These are phyloP conservation scores for Cordyceps cicadae DNA, from an alignment of 2,329 filamentous ascomycete genomes.

Conservation along the genomic window DNA sequence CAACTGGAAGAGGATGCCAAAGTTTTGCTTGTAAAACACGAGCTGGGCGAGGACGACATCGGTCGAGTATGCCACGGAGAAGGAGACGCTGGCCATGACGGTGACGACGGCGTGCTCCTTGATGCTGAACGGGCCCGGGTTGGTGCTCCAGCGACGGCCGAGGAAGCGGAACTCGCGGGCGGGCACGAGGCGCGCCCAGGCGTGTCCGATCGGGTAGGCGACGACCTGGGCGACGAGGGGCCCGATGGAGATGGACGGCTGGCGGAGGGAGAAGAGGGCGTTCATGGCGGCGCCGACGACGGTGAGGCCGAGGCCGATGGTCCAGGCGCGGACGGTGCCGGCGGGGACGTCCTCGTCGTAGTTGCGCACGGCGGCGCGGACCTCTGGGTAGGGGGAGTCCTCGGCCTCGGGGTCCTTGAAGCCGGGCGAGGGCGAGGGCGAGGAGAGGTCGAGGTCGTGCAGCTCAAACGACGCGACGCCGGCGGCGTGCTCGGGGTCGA, in stretches of 20 bases:
- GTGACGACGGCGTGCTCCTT: conserved; percentile 63
- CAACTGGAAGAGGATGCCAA: conserved; percentile 58
- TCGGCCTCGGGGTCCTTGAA: conserved; percentile 37
- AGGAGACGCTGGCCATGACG: conserved; percentile 64
- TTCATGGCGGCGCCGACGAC: conserved; percentile 52
- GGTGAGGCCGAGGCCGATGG: conserved; percentile 50
- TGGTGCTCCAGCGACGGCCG: conserved; percentile 49
- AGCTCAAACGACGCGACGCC: not conserved
- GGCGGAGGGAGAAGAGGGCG: conserved; percentile 54
- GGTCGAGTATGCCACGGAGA: conserved; percentile 62
- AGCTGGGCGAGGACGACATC: conserved; percentile 65
- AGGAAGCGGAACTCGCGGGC: conserved; percentile 40
- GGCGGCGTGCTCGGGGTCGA: conserved; percentile 41
- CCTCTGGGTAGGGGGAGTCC: conserved; percentile 59
- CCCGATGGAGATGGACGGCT: conserved; percentile 52
- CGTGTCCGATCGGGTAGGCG: conserved; percentile 54
- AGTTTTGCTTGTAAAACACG: conserved; percentile 63
- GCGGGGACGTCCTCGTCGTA: conserved; percentile 57
- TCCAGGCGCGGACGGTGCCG: conserved; percentile 59
- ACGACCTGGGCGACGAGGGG: conserved; percentile 56
- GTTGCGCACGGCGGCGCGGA: conserved; percentile 55
- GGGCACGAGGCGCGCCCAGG: conserved; percentile 51
- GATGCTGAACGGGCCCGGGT: conserved; percentile 61
- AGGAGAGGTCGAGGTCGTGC: not conserved
- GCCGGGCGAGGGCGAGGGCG: conserved; percentile 18